phyloP scores from a whole-genome alignment of 305 asterid genomes.

The Fraxinus latifolia region DNA sequence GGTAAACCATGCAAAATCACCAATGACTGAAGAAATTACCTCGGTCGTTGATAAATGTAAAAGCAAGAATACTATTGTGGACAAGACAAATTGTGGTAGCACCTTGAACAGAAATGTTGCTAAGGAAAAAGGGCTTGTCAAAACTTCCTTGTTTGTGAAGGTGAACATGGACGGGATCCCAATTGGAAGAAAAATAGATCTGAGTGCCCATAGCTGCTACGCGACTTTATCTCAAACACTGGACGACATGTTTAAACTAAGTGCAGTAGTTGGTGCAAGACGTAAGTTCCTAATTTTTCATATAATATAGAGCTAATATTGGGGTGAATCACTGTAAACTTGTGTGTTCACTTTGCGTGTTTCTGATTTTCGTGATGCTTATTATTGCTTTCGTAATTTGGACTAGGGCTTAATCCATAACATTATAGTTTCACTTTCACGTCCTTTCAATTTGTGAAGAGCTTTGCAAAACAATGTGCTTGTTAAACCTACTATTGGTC shows the following conservation, averaged over 20 bases:
- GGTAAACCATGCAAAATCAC: constrained; percentile 56
- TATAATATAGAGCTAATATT: background rate
- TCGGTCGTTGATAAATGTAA: constrained; percentile 35
- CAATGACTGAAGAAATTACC: constrained; percentile 45
- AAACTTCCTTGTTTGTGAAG: constrained; percentile 64
- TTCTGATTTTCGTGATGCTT: background rate
- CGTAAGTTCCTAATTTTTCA: constrained; percentile 36
- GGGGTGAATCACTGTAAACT: background rate
- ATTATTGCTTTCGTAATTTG: background rate
- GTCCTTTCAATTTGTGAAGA: background rate
- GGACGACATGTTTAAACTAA: constrained; percentile 63
- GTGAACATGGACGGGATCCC: constrained; percentile 81
- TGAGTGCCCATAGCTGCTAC: constrained; percentile 65
- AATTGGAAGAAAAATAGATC: constrained; percentile 80
- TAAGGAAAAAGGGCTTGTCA: constrained; percentile 35
- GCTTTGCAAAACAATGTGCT: background rate
- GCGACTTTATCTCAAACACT: constrained; percentile 55
- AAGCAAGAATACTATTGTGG: constrained; percentile 26
- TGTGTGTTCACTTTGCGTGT: background rate
- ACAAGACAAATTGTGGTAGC: constrained; percentile 26
- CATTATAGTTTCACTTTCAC: background rate
- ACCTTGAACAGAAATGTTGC: constrained; percentile 28
- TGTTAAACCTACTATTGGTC: background rate
- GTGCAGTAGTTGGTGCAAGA: constrained; percentile 34
- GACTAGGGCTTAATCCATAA: background rate